Percentiles rank a stretch among this genome's conserved stretches.
phyloP scores from a whole-genome alignment of 495 filamentous ascomycete species.

The Penicillium subrubescens region DNA sequence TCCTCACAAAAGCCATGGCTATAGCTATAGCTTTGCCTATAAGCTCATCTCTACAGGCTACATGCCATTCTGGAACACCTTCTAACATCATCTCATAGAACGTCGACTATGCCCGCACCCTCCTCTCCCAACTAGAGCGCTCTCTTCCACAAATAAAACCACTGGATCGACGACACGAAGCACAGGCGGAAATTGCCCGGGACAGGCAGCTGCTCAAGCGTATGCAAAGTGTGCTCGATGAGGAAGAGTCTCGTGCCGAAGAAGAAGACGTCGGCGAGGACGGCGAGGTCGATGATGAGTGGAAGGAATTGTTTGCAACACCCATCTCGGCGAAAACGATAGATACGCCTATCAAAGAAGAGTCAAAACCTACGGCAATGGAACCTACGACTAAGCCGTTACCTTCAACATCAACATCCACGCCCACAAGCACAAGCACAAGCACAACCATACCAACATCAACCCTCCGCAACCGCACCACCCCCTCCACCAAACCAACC shows the following conservation, averaged over 20 bases:
- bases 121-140: slow-evolving; percentile 78
- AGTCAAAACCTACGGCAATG: slow-evolving; percentile 5
- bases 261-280: slow-evolving; percentile 36
- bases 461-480: slow-evolving; percentile 38
- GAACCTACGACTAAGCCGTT: slow-evolving; percentile 13
- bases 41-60: neutral
- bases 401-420: slow-evolving; percentile 12
- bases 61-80: neutral
- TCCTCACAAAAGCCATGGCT: neutral
- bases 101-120: slow-evolving; percentile 74
- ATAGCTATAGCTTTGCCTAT: neutral
- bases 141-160: slow-evolving; percentile 66
- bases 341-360: neutral
- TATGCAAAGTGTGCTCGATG: slow-evolving; percentile 62
- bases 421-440: slow-evolving; percentile 9
- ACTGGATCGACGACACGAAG: slow-evolving; percentile 62
- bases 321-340: slow-evolving; percentile 13
- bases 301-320: slow-evolving; percentile 41
- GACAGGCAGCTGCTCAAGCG: slow-evolving; percentile 67
- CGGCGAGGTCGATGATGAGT: slow-evolving; percentile 34
- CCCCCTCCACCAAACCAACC: slow-evolving; percentile 11
- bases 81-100: slow-evolving; percentile 53
- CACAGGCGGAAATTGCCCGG: slow-evolving; percentile 65
- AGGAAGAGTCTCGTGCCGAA: slow-evolving; percentile 30
- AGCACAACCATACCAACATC: slow-evolving; percentile 10